phyloP scores from a whole-genome alignment of 2,329 filamentous ascomycete genomes.

The Botrytis byssoidea region DNA sequence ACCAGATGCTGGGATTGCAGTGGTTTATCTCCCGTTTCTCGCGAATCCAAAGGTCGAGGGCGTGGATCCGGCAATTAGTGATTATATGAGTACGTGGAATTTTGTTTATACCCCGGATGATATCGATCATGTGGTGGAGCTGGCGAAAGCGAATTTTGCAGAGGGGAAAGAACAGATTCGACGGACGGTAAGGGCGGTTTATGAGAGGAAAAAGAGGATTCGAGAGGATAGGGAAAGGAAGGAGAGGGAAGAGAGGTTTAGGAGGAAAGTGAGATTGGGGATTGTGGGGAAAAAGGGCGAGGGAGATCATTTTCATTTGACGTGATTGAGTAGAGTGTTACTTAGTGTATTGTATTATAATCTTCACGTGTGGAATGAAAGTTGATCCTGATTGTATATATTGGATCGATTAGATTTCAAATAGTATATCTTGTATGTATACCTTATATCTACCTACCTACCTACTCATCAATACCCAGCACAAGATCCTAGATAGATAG shows the following conservation, averaged over 20 bases:
- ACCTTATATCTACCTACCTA: neutral
- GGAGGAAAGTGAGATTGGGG: constrained; percentile 50
- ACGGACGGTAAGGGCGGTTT: constrained; percentile 80
- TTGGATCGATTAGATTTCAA: neutral
- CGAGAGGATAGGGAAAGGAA: constrained; percentile 54
- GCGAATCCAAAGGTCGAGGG: constrained; percentile 75
- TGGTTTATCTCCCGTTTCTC: constrained; percentile 88
- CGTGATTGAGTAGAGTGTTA: neutral
- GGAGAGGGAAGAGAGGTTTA: constrained; percentile 44
- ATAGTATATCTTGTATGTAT: neutral
- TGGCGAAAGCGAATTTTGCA: constrained; percentile 83
- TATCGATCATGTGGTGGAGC: constrained; percentile 76
- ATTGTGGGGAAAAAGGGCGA: constrained; percentile 57
- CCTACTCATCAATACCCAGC: neutral
- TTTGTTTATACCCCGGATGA: constrained; percentile 93
- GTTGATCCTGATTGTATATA: neutral
- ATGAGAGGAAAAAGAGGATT: constrained; percentile 79
- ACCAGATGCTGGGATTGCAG: constrained; percentile 78
- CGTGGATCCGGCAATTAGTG: constrained; percentile 78
- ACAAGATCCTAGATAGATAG: neutral
- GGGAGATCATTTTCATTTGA: constrained; percentile 46
- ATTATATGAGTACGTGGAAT: constrained; percentile 96
- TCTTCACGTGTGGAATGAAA: neutral
- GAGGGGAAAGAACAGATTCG: constrained; percentile 79
- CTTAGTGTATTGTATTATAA: neutral